phyloP scores from a whole-genome alignment of 192 early-diverging fungal species.

The Entophlyctis luteolus region DNA sequence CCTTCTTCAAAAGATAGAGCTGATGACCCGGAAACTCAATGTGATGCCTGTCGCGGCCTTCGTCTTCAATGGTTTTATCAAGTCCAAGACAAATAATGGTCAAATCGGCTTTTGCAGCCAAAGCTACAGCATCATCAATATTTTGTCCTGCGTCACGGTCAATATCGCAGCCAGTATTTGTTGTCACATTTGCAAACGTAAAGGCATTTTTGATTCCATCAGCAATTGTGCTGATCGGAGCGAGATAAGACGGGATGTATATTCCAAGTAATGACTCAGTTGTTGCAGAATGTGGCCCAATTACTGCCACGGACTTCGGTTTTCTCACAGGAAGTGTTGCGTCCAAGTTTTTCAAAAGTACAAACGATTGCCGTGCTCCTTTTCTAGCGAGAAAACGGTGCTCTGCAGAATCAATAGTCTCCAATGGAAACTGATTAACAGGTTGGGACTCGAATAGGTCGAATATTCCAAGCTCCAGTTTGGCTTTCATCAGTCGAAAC shows the following conservation, averaged over 20 bases:
- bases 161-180: not conserved
- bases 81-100: not conserved
- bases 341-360: not conserved
- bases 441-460: not conserved
- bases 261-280: not conserved
- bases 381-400: not conserved
- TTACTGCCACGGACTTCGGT: not conserved
- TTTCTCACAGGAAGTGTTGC: not conserved
- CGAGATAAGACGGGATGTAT: not conserved
- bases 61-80: not conserved
- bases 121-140: not conserved
- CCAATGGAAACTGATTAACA: not conserved
- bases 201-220: not conserved
- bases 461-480: not conserved
- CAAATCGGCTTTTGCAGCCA: not conserved
- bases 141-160: not conserved
- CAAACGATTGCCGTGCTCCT: not conserved
- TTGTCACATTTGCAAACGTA: not conserved
- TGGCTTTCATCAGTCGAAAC: not conserved
- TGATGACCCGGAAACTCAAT: not conserved
- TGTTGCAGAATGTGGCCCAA: not conserved
- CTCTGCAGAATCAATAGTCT: not conserved
- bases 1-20: not conserved
- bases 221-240: not conserved
- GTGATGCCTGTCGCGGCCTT: not conserved